These are phyloP conservation scores for Schizopora paradoxa DNA, from an alignment of 1,284 basidiomycete genomes.

Conservation along the genomic window DNA sequence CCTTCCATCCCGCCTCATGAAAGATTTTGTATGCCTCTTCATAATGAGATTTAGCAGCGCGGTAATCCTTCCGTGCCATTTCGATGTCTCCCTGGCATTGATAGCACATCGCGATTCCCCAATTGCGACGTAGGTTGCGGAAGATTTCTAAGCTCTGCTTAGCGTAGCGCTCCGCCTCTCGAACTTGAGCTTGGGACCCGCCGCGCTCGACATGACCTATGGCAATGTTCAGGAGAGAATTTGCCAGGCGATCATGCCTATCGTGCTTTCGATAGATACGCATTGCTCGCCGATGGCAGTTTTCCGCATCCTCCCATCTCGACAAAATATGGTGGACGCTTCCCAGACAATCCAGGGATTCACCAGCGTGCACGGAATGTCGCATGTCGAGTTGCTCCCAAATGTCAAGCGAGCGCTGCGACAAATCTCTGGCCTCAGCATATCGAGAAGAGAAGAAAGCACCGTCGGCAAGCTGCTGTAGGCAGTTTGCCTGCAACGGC, in stretches of 20 bases:
- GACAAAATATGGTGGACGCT: constrained; percentile 4
- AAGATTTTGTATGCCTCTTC: neutral
- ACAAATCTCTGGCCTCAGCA: neutral
- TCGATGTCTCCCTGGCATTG: constrained; percentile 2
- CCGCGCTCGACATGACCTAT: neutral
- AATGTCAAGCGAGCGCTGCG: constrained; percentile 2
- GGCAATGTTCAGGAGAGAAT: constrained; percentile 2
- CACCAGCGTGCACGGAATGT: constrained; percentile 2
- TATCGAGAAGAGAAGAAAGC: neutral
- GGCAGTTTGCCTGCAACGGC: constrained; percentile 3
- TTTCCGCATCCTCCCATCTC: neutral
- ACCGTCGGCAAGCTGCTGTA: constrained; percentile 1
- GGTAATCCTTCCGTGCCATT: neutral
- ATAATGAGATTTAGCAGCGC: constrained; percentile 1
- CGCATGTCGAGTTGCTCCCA: constrained; percentile 2
- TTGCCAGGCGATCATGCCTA: constrained; percentile 5
- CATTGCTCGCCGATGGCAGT: neutral
- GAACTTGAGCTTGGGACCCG: too few relatives aligned
- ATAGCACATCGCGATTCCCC: constrained; percentile 3
- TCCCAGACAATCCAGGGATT: neutral
- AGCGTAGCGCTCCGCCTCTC: neutral
- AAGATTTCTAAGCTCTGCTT: neutral
- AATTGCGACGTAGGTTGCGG: constrained; percentile 1
- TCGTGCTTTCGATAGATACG: neutral
- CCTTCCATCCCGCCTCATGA: constrained; percentile 2